These are phyloP conservation scores for Malus fusca DNA, from an alignment of 306 rosid genomes.

Conservation along the genomic window DNA sequence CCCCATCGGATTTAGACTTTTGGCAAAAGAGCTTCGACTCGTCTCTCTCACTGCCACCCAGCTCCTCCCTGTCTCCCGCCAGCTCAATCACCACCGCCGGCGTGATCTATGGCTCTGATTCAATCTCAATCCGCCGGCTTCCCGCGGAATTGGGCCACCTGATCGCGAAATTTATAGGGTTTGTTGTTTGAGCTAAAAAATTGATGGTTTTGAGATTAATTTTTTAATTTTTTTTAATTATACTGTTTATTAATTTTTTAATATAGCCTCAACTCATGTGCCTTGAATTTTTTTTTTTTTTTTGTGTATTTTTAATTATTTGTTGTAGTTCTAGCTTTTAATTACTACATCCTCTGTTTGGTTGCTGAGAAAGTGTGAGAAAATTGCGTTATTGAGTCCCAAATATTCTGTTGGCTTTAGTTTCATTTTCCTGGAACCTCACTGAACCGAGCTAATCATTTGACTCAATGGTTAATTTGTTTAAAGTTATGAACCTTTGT, in stretches of 20 bases:
- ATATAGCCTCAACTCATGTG: not conserved
- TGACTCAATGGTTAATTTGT: not conserved
- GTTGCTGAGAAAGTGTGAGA: conserved; percentile 4
- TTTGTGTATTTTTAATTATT: not conserved
- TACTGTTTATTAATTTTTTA: not conserved
- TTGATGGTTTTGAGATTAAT: not conserved
- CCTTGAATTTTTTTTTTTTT: not conserved
- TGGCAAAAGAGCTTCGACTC: not conserved
- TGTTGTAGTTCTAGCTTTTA: not conserved
- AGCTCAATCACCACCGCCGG: conserved; percentile 7
- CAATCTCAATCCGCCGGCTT: not conserved
- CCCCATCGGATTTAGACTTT: conserved; percentile 18
- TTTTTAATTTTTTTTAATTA: not conserved
- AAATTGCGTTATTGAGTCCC: not conserved
- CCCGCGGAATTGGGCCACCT: conserved; percentile 14
- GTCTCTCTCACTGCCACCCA: conserved; percentile 1
- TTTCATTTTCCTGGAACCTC: not conserved
- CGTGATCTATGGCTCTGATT: conserved; percentile 10
- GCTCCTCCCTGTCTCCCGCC: not conserved
- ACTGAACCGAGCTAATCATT: not conserved
- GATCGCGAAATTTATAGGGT: too few species aligned
- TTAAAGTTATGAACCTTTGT: not conserved
- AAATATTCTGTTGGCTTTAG: not conserved
- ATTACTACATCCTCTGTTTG: conserved; percentile 3
- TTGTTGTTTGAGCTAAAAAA: conserved; percentile 6